Percentiles rank a stretch among this genome's conserved stretches.
These are phyloP conservation scores for Ormosia semicastrata DNA, from an alignment of 306 rosid genomes.

Conservation along the genomic window DNA sequence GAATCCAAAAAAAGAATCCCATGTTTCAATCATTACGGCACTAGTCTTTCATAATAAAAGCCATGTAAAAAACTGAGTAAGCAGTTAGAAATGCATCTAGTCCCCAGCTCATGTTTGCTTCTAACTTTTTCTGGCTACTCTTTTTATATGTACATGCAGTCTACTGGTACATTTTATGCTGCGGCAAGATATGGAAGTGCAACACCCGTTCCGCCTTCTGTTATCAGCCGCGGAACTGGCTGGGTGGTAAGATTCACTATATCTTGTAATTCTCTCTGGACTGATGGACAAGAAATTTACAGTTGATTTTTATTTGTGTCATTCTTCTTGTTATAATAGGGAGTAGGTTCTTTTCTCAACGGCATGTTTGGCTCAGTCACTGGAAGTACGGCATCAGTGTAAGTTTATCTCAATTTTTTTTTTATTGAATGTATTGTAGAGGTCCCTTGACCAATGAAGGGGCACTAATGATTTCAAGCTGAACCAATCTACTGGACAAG, in stretches of 20 bases:
- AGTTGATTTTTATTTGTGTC: not conserved
- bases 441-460: not conserved
- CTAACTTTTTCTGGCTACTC: not conserved
- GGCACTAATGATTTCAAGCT: not conserved
- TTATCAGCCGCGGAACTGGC: conserved; percentile 76
- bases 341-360: conserved; percentile 59
- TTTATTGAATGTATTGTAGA: not conserved
- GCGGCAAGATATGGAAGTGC: conserved; percentile 82
- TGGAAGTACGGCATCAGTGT: conserved; percentile 78
- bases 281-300: not conserved
- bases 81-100: not conserved
- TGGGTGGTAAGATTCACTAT: conserved; percentile 62
- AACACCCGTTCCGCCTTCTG: conserved; percentile 83
- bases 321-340: conserved; percentile 45
- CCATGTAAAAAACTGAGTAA: not conserved
- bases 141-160: conserved; percentile 44
- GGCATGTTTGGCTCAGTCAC: conserved; percentile 69
- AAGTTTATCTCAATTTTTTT: conserved; percentile 18
- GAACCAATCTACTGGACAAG: not conserved
- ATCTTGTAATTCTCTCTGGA: not conserved
- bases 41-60: not conserved
- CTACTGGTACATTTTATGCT: conserved; percentile 74
- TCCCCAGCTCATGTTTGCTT: not conserved
- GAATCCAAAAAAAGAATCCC: not conserved
- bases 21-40: not conserved